Evolutionary conservation across 371 early-diverging fungal species (phyloP), one percentile per base, ranked within the genome.

Genomic region (Sporodiniella umbellata): DNA sequence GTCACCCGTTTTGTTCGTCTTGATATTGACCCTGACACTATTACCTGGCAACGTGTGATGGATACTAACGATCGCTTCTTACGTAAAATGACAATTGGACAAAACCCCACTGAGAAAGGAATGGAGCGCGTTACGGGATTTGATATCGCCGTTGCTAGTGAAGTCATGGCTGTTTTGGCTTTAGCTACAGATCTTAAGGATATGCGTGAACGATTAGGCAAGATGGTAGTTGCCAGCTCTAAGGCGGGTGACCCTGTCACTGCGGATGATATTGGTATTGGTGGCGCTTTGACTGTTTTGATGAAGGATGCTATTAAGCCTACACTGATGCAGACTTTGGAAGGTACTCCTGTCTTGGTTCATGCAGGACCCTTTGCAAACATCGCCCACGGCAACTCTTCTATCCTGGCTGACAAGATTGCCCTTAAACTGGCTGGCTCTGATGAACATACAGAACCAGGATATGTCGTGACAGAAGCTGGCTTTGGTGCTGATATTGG

Each of bases 401-500:
- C 94, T 1, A 84, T 97, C 45, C 67, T 97, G 33, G 95, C 98
- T 17, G 98, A 97, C 67, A 81, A 82, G 43, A 90, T 97, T 62
- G 98, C 96, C 5, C 86, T 97, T 47, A 94, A 94, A 63, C 68
- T 96, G 30, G 92, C 89, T 15, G 95, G 95, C 33, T 80, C 79
- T 0, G 84, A 85, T 17, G 39, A 44, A 15, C 68, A 68, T 8
- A 76, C 75, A 35, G 81, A 84, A 51, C 78, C 87, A 28, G 98
- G 98, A 8, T 96, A 88, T 54, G 96, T 95, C 19, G 86, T 96
- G 28, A 98, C 98, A 22, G 98, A 98, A 72, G 95, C 95, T 17
- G 98, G 98, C 4, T 98, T 98, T 58, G 98, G 98, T 31, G 95
- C 96, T n/a, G 98, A 98, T 71, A 98, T 98, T 72, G 98, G 98